Conservation (phyloP, 176 grass and related monocot species). For the Aegilops umbellulata region DNA sequence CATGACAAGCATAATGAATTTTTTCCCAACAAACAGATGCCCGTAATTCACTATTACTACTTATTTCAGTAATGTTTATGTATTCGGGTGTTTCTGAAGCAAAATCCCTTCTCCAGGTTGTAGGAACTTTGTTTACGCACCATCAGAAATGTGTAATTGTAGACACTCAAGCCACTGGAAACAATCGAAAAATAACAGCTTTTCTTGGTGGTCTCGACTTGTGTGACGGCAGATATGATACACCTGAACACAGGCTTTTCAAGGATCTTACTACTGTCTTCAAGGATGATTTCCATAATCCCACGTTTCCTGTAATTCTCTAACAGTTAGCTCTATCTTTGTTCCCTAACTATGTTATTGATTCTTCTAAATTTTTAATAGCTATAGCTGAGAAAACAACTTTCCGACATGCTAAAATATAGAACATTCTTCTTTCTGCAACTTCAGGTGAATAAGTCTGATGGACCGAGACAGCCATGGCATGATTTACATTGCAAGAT, state of each 20-base stretch:
- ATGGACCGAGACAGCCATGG: constrained; percentile 87
- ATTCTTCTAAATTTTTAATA: neutral
- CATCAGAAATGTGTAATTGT: constrained; percentile 98
- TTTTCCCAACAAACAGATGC: neutral
- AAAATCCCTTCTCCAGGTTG: constrained; percentile 54
- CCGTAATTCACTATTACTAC: neutral
- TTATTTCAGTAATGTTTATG: neutral
- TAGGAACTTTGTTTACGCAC: constrained; percentile 91
- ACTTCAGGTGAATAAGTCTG: constrained; percentile 38
- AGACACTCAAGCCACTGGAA: constrained; percentile 75
- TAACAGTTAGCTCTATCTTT: neutral
- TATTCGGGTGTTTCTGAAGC: constrained; percentile 9
- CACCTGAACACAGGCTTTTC: constrained; percentile 88
- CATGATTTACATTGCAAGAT: constrained; percentile 95
- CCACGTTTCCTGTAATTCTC: constrained; percentile 73
- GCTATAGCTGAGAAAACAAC: neutral
- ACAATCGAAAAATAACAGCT: constrained; percentile 90
- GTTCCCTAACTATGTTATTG: neutral
- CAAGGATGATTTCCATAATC: constrained; percentile 84
- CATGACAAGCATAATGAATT: neutral
- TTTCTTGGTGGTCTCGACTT: constrained; percentile 96
- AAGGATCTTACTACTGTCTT: constrained; percentile 70
- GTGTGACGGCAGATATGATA: constrained; percentile 94
- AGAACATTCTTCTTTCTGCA: neutral
- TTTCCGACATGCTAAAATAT: neutral